phyloP scores from a whole-genome alignment of 805 yeast genomes.

The Metschnikowia orientalis region DNA sequence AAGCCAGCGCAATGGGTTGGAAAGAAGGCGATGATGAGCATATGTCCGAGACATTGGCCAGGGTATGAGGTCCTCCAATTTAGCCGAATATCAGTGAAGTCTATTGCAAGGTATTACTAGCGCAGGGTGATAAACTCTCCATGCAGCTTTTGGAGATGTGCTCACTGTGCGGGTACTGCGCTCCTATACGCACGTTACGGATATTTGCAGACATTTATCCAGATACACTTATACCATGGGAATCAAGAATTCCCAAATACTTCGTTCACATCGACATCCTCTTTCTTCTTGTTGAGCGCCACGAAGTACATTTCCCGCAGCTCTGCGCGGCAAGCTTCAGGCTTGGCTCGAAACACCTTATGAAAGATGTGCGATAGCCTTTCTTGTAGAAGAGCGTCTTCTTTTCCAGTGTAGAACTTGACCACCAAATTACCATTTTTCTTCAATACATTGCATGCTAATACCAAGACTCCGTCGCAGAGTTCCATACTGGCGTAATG shows the following conservation, averaged over 20 bases:
- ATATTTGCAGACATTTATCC: too few relatives aligned
- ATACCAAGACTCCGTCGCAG: conserved; percentile 83
- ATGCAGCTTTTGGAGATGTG: too few relatives aligned
- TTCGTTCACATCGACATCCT: conserved; percentile 7
- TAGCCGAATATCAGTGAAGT: too few relatives aligned
- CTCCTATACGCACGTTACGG: too few relatives aligned
- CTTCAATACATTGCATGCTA: conserved; percentile 66
- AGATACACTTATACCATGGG: too few relatives aligned
- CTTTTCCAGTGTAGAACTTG: conserved; percentile 81
- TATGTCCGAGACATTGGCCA: conserved; percentile 8
- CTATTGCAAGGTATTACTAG: too few relatives aligned
- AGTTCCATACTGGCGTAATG: conserved; percentile 84
- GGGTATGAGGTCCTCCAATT: too few relatives aligned
- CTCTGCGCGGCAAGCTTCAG: conserved; percentile 72
- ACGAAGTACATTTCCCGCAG: conserved; percentile 83
- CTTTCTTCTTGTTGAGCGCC: conserved; percentile 46
- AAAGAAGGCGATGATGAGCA: conserved; percentile 27
- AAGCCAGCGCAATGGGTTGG: conserved; percentile 29
- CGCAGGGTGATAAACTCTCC: too few relatives aligned
- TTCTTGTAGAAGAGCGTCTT: conserved; percentile 60
- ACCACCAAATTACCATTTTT: conserved; percentile 73
- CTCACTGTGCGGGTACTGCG: too few relatives aligned
- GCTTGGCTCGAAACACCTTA: conserved; percentile 68
- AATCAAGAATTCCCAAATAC: conserved; percentile 5
- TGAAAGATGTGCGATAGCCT: conserved; percentile 57